These are phyloP conservation scores for Leishmania martiniquensis DNA, from an alignment of 208 protist species.

Conservation along the genomic window DNA sequence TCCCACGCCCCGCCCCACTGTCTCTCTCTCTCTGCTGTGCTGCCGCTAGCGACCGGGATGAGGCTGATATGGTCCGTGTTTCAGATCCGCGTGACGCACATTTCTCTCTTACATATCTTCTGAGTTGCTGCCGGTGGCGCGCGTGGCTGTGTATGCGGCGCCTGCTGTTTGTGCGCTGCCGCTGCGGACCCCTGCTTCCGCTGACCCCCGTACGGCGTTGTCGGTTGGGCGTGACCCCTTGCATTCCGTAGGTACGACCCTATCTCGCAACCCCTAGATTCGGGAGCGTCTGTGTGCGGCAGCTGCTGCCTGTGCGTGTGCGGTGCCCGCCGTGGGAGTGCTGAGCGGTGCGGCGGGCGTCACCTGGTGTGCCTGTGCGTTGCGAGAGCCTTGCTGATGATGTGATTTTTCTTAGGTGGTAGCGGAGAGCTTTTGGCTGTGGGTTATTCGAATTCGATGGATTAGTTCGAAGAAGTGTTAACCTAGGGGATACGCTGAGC, in stretches of 20 bases:
- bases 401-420: too few relatives aligned
- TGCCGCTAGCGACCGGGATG: constrained; percentile 39
- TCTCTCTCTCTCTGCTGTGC: background rate
- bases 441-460: too few relatives aligned
- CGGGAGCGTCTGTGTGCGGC: background rate
- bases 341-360: too few relatives aligned
- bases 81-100: constrained; percentile 69
- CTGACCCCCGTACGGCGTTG: constrained; percentile 33
- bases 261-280: constrained; percentile 56
- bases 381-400: constrained; percentile 32
- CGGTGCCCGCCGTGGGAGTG: too few relatives aligned
- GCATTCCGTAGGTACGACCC: constrained; percentile 24
- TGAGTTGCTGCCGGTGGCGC: constrained; percentile 32
- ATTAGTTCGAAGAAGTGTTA: too few relatives aligned
- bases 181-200: background rate
- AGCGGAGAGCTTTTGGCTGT: too few relatives aligned
- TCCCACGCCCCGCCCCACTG: too few relatives aligned
- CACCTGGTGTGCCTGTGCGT: background rate
- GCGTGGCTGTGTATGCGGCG: background rate
- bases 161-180: background rate
- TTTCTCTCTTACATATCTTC: constrained; percentile 55
- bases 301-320: background rate
- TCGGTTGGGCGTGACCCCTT: constrained; percentile 42
- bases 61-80: constrained; percentile 87
- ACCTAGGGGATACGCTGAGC: too few relatives aligned